Evolutionary conservation across 2,329 filamentous ascomycete genomes (phyloP).

Genomic region (Thelonectria blattea): DNA sequence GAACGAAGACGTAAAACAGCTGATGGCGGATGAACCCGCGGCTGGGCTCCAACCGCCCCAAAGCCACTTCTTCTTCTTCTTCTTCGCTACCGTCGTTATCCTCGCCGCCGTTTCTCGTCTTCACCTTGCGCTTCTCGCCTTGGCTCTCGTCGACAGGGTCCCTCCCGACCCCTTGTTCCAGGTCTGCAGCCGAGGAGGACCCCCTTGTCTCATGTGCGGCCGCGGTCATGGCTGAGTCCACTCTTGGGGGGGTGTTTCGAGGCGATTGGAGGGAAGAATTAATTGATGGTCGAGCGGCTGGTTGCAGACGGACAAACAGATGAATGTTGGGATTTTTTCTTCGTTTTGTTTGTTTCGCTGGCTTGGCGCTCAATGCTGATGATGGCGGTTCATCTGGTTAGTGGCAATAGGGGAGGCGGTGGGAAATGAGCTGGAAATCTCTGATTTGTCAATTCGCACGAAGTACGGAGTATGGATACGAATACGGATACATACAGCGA

Average conservation of each 20-base stretch:
- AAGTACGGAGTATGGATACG: background rate
- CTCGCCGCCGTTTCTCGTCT: background rate
- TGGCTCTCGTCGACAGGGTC: constrained; percentile 15
- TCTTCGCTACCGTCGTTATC: background rate
- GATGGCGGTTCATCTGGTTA: background rate
- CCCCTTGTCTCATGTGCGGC: constrained; percentile 34
- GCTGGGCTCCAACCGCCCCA: constrained; percentile 46
- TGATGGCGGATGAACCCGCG: constrained; percentile 50
- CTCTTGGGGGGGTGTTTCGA: constrained; percentile 1
- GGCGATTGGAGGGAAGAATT: background rate
- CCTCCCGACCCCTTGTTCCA: constrained; percentile 25
- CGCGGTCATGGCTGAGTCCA: constrained; percentile 22
- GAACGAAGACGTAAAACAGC: constrained; percentile 54
- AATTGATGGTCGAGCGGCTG: background rate
- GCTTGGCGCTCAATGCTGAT: background rate
- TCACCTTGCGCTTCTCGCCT: too few relatives aligned
- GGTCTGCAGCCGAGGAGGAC: constrained; percentile 25
- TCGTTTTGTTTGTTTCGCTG: background rate
- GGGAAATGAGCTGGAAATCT: constrained; percentile 12
- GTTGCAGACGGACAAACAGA: background rate
- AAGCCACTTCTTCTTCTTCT: background rate
- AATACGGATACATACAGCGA: background rate
- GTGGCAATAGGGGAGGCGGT: constrained; percentile 4
- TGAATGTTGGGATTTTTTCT: background rate
- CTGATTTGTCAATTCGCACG: background rate